Evolutionary conservation across 768 basidiomycete genomes (phyloP), one percentile per base, ranked within the genome.

Genomic region (Cystobasidium ongulense): DNA sequence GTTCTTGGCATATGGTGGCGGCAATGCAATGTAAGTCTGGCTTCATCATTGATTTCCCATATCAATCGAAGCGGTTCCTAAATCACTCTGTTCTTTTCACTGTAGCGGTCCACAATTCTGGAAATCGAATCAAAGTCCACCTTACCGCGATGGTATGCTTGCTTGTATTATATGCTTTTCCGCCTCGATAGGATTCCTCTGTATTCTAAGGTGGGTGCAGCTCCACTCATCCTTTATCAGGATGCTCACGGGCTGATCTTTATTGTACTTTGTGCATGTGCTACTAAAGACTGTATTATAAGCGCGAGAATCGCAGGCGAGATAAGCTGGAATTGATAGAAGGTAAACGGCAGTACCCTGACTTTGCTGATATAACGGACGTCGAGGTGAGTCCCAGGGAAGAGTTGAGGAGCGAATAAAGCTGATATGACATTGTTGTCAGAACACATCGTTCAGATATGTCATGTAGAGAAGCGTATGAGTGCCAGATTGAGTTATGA

Each of bases 81-180:
- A 33, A 29, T 8, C 63, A 29, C 15, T 2, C 39, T 63, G 62
- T 13, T 33, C 15, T 36, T 15, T 4, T 38, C 23, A 25, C 7
- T 29, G 25, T 36, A 71, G 68, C 10, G 68, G 68, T 27, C 68
- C 68, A 4, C 33, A 36, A 36, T 71, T 71, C 68, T 71, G 68
- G 68, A 54, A 71, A n/a, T 27, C 33, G 8, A 27, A 35, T 18
- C 68, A 71, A 41, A 57, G 18, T 35, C 68, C 68, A 15, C 53
- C 68, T 31, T 71, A 71, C 39, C 52, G 68, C 25, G 68, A 71
- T 38, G 68, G 68, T 21, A 54, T 71, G 50, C 52, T 71, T 25
- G 25, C 68, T 29, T 71, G 68, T 41, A 71, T 71, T 35, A 71
- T 71, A 3, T 54, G 68, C 27, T 71, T 71, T 41, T 10, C 52